Percentiles rank a stretch among this genome's conserved stretches.
phyloP scores from a whole-genome alignment of 208 protist genomes.

The Acanthamoeba sp. region DNA sequence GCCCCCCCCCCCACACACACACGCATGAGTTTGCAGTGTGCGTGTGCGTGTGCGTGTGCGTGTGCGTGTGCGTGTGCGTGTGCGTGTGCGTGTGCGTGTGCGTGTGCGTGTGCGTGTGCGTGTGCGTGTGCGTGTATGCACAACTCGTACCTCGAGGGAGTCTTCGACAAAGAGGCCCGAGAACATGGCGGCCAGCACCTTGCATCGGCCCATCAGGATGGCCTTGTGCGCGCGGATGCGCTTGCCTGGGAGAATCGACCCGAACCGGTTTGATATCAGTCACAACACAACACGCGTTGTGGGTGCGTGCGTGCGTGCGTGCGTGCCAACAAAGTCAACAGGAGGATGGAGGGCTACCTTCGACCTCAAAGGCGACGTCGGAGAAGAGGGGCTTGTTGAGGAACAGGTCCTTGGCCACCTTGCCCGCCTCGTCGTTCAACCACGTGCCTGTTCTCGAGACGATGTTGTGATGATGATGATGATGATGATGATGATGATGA shows the following conservation, averaged over 20 bases:
- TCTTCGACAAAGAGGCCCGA: constrained; percentile 50
- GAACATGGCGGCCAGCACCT: constrained; percentile 65
- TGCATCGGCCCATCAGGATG: not conserved
- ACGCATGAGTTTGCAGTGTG: not conserved
- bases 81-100: not conserved
- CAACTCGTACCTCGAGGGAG: not conserved
- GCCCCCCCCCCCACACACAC: not conserved
- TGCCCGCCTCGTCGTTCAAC: constrained; percentile 74
- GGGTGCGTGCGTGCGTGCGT: too few relatives aligned
- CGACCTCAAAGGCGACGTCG: constrained; percentile 70
- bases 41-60: too few relatives aligned
- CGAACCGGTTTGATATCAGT: too few relatives aligned
- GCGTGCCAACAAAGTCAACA: too few relatives aligned
- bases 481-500: too few relatives aligned
- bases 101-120: not conserved
- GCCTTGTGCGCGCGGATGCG: constrained; percentile 56
- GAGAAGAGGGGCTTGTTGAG: constrained; percentile 57
- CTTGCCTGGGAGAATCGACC: too few relatives aligned
- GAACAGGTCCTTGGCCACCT: constrained; percentile 70
- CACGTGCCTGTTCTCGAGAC: constrained; percentile 76
- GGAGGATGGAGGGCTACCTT: not conserved
- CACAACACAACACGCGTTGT: too few relatives aligned
- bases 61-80: too few relatives aligned
- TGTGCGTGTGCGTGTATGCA: not conserved
- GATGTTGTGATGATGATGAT: too few relatives aligned